Percentiles rank a stretch among this genome's conserved stretches.
Conservation (phyloP, 73 alveolate species). For the Tetrahymena malaccensis region DNA sequence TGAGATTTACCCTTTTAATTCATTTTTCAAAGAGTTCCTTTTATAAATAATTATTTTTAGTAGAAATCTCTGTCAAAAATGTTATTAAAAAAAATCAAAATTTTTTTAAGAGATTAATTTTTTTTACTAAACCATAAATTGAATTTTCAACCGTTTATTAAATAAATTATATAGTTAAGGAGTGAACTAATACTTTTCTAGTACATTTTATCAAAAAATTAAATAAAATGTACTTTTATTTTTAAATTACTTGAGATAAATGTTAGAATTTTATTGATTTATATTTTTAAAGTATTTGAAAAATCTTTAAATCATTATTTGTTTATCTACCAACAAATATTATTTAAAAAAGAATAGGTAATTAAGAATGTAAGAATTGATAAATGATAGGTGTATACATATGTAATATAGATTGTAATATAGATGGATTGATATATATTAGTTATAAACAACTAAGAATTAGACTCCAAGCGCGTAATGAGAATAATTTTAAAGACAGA, state of each 20-base stretch:
- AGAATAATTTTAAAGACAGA: not conserved
- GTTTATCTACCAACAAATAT: not conserved
- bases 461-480: not conserved
- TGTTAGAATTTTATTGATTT: not conserved
- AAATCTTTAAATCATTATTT: too few species aligned
- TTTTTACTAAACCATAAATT: not conserved
- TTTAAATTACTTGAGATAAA: too few species aligned
- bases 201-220: too few species aligned
- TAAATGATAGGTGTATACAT: not conserved
- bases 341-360: not conserved
- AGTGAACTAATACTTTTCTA: too few species aligned
- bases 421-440: not conserved
- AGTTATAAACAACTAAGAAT: not conserved
- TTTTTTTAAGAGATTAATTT: not conserved
- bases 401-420: not conserved
- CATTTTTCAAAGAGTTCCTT: not conserved
- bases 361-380: not conserved
- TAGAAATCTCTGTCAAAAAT: not conserved
- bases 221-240: too few species aligned
- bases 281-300: not conserved
- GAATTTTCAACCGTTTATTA: not conserved
- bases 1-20: not conserved
- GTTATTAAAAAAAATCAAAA: too few species aligned
- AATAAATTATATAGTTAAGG: too few species aligned
- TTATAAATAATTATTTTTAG: not conserved